phyloP scores from a whole-genome alignment of 2,329 filamentous ascomycete genomes.

The Xylariaceae sp. region DNA sequence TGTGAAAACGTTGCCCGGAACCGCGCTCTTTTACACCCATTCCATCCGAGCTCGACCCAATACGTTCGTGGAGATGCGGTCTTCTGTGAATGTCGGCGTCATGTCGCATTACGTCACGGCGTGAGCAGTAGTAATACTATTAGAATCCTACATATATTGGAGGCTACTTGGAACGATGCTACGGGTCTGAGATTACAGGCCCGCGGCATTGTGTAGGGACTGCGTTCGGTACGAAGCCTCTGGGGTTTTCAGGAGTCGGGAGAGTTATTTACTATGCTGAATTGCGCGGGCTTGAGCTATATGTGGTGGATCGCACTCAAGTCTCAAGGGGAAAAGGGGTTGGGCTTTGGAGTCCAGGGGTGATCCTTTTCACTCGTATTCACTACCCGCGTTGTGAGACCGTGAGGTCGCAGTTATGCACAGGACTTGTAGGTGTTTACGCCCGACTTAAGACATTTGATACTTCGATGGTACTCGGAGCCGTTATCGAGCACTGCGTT shows the following conservation, averaged over 20 bases:
- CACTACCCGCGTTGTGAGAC: conserved; percentile 1
- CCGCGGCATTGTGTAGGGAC: not conserved
- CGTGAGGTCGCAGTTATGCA: conserved; percentile 3
- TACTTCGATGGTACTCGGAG: not conserved
- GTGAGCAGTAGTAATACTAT: not conserved
- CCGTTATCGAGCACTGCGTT: no score
- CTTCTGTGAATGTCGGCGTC: no score
- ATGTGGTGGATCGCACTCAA: conserved; percentile 10
- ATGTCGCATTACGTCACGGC: no score
- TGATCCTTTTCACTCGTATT: no score
- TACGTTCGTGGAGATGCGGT: no score
- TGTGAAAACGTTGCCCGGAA: no score
- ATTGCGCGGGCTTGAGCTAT: conserved; percentile 10
- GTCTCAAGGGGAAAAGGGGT: not conserved
- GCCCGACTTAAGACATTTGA: conserved; percentile 7
- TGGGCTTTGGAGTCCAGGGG: not conserved
- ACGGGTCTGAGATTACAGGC: conserved; percentile 7
- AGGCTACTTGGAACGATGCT: no score
- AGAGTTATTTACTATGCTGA: not conserved
- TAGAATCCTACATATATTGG: no score
- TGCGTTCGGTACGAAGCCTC: not conserved
- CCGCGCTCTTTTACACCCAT: no score
- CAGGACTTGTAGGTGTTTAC: conserved; percentile 1
- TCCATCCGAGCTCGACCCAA: no score
- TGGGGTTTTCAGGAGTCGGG: conserved; percentile 4